Evolutionary conservation across 805 yeast genomes (phyloP).

Genomic region (Candida maris): DNA sequence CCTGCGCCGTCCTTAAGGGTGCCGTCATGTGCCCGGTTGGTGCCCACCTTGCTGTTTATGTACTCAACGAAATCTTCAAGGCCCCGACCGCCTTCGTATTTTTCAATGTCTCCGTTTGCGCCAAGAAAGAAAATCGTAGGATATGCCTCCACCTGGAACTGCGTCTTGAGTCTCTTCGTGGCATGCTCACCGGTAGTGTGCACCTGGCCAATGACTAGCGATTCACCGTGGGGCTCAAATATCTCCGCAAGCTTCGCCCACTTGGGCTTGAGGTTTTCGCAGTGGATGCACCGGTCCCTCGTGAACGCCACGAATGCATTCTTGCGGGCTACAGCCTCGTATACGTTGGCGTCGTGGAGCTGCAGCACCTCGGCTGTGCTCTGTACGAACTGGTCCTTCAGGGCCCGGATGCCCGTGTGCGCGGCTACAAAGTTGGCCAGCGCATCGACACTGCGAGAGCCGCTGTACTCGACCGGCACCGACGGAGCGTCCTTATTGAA

Average conservation of each 20-base stretch:
- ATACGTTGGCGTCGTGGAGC: constrained; percentile 27
- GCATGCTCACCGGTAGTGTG: constrained; percentile 44
- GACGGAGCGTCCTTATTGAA: constrained; percentile 46
- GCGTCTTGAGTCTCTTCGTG: constrained; percentile 37
- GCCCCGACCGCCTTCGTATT: constrained; percentile 42
- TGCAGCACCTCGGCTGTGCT: constrained; percentile 24
- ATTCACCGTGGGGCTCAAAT: constrained; percentile 38
- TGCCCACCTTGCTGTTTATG: constrained; percentile 40
- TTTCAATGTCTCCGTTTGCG: constrained; percentile 33
- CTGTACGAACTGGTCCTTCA: constrained; percentile 4
- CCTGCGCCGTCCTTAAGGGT: constrained; percentile 39
- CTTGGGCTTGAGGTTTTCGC: constrained; percentile 49
- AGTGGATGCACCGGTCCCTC: constrained; percentile 58
- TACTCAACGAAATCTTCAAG: constrained; percentile 47
- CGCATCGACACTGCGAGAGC: constrained; percentile 47
- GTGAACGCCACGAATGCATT: constrained; percentile 52
- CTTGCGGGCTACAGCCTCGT: constrained; percentile 34
- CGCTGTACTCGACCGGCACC: constrained; percentile 53
- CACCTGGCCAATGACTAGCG: constrained; percentile 42
- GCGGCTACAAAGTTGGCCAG: constrained; percentile 47
- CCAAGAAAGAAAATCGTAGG: constrained; percentile 56
- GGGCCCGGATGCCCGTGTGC: constrained; percentile 33
- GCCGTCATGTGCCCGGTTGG: constrained; percentile 41
- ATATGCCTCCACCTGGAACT: constrained; percentile 41
- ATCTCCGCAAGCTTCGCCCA: constrained; percentile 49